Evolutionary conservation across 768 basidiomycete species (phyloP).

Genomic region (Lactarius indigo): DNA sequence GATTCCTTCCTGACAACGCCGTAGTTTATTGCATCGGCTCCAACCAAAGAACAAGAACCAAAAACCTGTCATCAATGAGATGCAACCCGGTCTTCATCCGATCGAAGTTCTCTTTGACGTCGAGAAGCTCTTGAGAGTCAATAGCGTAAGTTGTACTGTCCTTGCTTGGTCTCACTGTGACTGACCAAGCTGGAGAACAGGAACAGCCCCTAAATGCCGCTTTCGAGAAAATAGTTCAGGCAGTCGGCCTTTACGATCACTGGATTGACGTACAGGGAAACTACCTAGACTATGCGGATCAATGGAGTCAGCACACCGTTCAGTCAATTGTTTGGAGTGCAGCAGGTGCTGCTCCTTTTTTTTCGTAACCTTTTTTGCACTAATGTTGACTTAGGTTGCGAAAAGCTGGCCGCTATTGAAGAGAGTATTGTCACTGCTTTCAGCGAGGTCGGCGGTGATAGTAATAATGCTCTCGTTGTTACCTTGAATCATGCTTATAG

Average conservation of each 20-base stretch:
- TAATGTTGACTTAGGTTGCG: conserved; percentile 50
- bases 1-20: conserved; percentile 5
- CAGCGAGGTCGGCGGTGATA: conserved; percentile 51
- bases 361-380: neutral
- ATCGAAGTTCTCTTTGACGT: conserved; percentile 75
- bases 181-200: neutral
- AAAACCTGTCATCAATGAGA: conserved; percentile 60
- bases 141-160: conserved; percentile 44
- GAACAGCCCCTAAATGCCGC: conserved; percentile 38
- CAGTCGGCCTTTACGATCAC: conserved; percentile 64
- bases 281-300: conserved; percentile 50
- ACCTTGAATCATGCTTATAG: conserved; percentile 65
- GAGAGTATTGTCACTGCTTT: conserved; percentile 70
- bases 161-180: neutral
- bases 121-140: conserved; percentile 66
- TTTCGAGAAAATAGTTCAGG: conserved; percentile 66
- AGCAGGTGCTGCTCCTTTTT: conserved; percentile 45
- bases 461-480: conserved; percentile 58
- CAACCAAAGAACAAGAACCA: conserved; percentile 47
- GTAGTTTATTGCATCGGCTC: conserved; percentile 69
- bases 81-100: conserved; percentile 73
- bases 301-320: conserved; percentile 71
- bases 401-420: conserved; percentile 58
- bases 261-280: conserved; percentile 60
- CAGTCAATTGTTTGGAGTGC: conserved; percentile 71